A percentile compares a stretch with the other conserved stretches of the same genome.
Conservation (phyloP, 257 asterid species). For the Eustoma russellianum region DNA sequence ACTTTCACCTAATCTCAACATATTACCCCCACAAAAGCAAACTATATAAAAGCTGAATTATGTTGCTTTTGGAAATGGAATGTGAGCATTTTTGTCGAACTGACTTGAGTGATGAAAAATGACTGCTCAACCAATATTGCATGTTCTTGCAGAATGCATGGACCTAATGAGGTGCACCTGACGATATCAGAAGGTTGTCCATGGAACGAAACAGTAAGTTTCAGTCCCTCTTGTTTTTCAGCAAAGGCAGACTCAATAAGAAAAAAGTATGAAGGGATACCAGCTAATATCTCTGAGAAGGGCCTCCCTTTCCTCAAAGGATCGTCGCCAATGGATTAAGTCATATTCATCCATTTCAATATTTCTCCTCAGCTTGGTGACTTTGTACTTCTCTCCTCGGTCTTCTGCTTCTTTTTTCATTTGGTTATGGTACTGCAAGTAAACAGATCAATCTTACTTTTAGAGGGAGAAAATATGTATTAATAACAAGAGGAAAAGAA, state of each 20-base stretch:
- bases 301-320: constrained; percentile 93
- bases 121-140: no score
- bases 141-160: no score
- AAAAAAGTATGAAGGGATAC: constrained; percentile 20
- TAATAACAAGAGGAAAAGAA: no score
- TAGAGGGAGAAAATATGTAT: no score
- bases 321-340: constrained; percentile 89
- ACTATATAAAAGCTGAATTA: no score
- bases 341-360: constrained; percentile 96
- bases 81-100: no score
- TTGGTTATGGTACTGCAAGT: constrained; percentile 49
- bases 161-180: not conserved
- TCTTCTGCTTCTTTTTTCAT: constrained; percentile 61
- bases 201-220: not conserved
- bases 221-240: not conserved
- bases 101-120: no score
- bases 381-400: constrained; percentile 65
- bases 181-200: not conserved
- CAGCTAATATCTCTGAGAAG: constrained; percentile 89
- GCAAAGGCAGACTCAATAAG: constrained; percentile 1
- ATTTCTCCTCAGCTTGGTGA: constrained; percentile 62
- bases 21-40: no score
- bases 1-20: no score
- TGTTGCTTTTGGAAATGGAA: no score
- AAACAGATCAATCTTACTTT: constrained; percentile 1